Percentiles rank a stretch among this genome's conserved stretches.
Evolutionary conservation across 495 filamentous ascomycete genomes (phyloP).

Genomic region (Penicillium canescens): DNA sequence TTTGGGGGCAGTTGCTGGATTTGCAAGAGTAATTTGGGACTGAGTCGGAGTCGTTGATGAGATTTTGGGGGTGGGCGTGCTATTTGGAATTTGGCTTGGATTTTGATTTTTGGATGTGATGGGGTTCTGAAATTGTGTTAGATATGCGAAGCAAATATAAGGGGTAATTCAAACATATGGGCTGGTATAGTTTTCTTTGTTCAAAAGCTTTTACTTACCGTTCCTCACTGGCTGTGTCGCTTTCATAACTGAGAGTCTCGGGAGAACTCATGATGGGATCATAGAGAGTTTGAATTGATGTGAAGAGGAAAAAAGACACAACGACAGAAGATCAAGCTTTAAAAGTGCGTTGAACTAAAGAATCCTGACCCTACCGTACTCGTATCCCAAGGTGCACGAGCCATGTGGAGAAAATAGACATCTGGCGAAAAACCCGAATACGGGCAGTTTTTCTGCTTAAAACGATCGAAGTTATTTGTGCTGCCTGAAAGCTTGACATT

Average conservation of each 20-base stretch:
- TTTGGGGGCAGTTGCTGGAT: conserved; percentile 38
- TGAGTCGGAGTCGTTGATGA: conserved; percentile 26
- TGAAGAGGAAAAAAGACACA: neutral
- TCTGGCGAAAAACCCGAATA: too few relatives aligned
- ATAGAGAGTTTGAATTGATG: neutral
- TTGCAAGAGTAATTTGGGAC: conserved; percentile 36
- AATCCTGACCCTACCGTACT: conserved; percentile 8
- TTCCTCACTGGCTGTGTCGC: conserved; percentile 26
- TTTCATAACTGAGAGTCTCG: conserved; percentile 18
- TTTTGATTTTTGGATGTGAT: conserved; percentile 14
- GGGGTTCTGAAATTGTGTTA: conserved; percentile 7
- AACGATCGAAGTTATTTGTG: neutral
- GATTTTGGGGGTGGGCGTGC: conserved; percentile 38
- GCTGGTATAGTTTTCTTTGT: neutral
- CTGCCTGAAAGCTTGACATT: neutral
- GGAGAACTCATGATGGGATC: conserved; percentile 12
- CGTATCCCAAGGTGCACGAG: conserved; percentile 11
- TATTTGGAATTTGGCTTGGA: conserved; percentile 35
- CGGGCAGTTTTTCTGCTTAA: too few relatives aligned
- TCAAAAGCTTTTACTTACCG: conserved; percentile 12
- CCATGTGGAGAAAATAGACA: conserved; percentile 10
- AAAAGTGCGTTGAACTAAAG: neutral
- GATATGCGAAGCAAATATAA: neutral
- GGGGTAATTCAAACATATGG: neutral
- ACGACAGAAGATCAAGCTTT: neutral